A percentile compares a stretch with the other conserved stretches of the same genome.
Evolutionary conservation across 495 filamentous ascomycete genomes (phyloP).

Genomic region (Gamarada debralockiae): DNA sequence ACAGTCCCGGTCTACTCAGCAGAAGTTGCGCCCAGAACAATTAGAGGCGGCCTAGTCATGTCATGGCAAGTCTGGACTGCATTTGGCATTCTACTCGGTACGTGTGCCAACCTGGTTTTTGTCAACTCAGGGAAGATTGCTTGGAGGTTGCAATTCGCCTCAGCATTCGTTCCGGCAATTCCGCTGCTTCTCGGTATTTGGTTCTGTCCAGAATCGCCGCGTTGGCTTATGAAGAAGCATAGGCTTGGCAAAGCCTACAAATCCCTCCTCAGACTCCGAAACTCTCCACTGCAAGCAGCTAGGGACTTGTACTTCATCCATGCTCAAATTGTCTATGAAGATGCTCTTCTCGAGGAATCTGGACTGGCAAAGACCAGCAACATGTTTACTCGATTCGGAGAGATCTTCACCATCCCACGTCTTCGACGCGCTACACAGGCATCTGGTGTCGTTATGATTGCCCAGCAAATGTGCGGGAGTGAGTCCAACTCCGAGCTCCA

Average conservation of each 20-base stretch:
- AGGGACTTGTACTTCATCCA: slow-evolving; percentile 70
- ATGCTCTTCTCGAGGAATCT: slow-evolving; percentile 23
- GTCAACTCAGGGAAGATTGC: slow-evolving; percentile 48
- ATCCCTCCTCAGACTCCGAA: slow-evolving; percentile 57
- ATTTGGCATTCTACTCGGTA: slow-evolving; percentile 59
- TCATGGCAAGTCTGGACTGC: slow-evolving; percentile 58
- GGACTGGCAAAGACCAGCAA: slow-evolving; percentile 28
- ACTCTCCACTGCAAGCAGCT: slow-evolving; percentile 65
- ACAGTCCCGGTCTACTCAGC: slow-evolving; percentile 62
- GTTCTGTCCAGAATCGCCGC: slow-evolving; percentile 63
- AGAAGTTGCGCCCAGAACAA: slow-evolving; percentile 55
- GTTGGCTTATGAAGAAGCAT: slow-evolving; percentile 63
- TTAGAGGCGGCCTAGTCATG: slow-evolving; percentile 63
- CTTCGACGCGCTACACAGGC: slow-evolving; percentile 64
- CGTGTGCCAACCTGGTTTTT: slow-evolving; percentile 56
- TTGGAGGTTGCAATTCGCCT: slow-evolving; percentile 63
- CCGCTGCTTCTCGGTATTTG: slow-evolving; percentile 59
- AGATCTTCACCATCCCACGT: slow-evolving; percentile 67
- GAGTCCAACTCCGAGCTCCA: neutral
- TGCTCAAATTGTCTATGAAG: slow-evolving; percentile 53
- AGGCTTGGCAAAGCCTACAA: slow-evolving; percentile 58
- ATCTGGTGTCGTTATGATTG: slow-evolving; percentile 61
- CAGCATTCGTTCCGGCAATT: slow-evolving; percentile 68
- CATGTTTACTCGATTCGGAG: slow-evolving; percentile 53
- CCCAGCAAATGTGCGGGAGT: slow-evolving; percentile 55